These are phyloP conservation scores for Lepiota venenata DNA, from an alignment of 768 basidiomycete species.

Conservation along the genomic window DNA sequence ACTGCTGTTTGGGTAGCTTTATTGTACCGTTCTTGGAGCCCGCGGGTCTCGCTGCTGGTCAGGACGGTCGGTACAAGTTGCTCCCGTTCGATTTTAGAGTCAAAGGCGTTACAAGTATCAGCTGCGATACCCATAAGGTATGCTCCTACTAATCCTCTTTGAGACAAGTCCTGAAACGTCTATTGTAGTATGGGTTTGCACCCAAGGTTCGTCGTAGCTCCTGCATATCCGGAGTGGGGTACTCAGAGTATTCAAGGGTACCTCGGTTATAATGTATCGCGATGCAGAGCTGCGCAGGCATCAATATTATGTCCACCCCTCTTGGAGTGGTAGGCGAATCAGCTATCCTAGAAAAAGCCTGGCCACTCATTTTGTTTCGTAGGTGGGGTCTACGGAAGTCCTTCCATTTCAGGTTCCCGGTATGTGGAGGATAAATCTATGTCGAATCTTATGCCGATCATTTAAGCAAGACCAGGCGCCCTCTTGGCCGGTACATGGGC, in stretches of 20 bases:
- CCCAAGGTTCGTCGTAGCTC: slow-evolving; percentile 60
- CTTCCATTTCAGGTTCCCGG: slow-evolving; percentile 89
- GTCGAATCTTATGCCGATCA: background rate
- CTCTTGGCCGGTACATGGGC: slow-evolving; percentile 96
- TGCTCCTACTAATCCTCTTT: slow-evolving; percentile 1
- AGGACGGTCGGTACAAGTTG: slow-evolving; percentile 51
- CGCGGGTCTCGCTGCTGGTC: slow-evolving; percentile 63
- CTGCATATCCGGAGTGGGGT: background rate
- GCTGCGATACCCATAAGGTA: slow-evolving; percentile 95
- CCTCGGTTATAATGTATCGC: slow-evolving; percentile 95
- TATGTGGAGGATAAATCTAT: slow-evolving; percentile 27
- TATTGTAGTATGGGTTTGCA: slow-evolving; percentile 80
- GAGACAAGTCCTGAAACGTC: background rate
- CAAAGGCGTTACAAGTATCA: slow-evolving; percentile 88
- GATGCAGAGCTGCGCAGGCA: slow-evolving; percentile 68
- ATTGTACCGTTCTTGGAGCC: slow-evolving; percentile 89
- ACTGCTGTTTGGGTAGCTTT: slow-evolving; percentile 93
- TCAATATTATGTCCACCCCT: slow-evolving; percentile 84
- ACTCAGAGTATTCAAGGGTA: slow-evolving; percentile 48
- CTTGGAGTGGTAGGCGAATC: slow-evolving; percentile 63
- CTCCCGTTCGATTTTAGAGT: slow-evolving; percentile 88
- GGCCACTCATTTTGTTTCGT: slow-evolving; percentile 13
- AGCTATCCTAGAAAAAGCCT: background rate
- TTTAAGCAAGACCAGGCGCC: slow-evolving; percentile 76
- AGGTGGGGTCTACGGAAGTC: slow-evolving; percentile 91